Percentiles rank a stretch among this genome's conserved stretches.
Evolutionary conservation across 306 rosid genomes (phyloP).

Genomic region (Lithocarpus polystachyus): DNA sequence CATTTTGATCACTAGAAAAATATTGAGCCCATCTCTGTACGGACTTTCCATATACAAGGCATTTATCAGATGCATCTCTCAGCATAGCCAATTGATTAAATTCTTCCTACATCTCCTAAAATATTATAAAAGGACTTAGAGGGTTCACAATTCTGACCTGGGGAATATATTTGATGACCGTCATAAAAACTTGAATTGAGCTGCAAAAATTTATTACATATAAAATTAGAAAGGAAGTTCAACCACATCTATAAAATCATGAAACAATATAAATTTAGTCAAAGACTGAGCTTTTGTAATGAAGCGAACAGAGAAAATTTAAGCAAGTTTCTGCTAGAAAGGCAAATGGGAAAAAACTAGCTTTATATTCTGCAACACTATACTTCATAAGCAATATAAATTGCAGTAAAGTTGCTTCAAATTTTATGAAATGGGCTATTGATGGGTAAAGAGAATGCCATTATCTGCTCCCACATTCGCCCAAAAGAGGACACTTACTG

Average conservation of each 20-base stretch:
- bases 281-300: not conserved
- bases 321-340: not conserved
- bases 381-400: not conserved
- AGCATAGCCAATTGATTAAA: not conserved
- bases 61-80: not conserved
- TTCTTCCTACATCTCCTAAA: not conserved
- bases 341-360: not conserved
- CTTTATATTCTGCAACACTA: not conserved
- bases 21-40: not conserved
- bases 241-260: not conserved
- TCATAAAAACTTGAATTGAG: slow-evolving; percentile 78
- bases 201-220: slow-evolving; percentile 47
- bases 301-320: not conserved
- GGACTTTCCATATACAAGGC: not conserved
- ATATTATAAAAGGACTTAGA: not conserved
- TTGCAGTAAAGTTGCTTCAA: not conserved
- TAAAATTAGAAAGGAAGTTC: slow-evolving; percentile 24
- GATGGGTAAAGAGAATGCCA: not conserved
- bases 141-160: slow-evolving; percentile 51
- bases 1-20: not conserved
- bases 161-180: slow-evolving; percentile 80
- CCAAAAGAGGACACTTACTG: not conserved
- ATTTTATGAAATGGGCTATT: not conserved
- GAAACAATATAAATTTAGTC: not conserved
- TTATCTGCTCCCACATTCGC: not conserved